Evolutionary conservation across 345 rosid genomes (phyloP), one percentile per base, ranked within the genome.

Genomic region (Tarenaya hassleriana): DNA sequence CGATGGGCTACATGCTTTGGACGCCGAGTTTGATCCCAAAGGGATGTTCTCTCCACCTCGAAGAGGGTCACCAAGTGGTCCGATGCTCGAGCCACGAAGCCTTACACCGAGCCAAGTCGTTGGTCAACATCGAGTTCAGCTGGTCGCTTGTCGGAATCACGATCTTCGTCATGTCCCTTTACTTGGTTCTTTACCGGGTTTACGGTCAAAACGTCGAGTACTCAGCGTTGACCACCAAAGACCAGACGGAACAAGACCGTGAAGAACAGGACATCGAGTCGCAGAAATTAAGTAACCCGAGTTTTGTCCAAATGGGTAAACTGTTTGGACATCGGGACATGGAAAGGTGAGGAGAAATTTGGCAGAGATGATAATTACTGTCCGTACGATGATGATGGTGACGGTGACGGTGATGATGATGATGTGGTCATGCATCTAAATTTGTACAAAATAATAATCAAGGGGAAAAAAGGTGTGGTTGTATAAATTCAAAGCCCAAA

Each of bases 1-100:
- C 74, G 47, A 86, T 80, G 88, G 94, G 95, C 2, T 77, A 66
- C 64, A 69, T 67, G 76, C 73, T 86, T 1, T 90, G 95, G 94
- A 90, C 85, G 7, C 91, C 95, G 6, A 37, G 56, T 19, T 60
- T 82, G 15, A 63, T 78, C 8, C 70, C 97, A 0, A 83, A 75
- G 60, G 91, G 74, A 7, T 86, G 95, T 56, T 80, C 62, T 63
- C 61, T 90, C 48, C 68, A 77, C 62, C 0, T 3, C 7, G 91
- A 90, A 67, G 91, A 79, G 21, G 91, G 82, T 31, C 88, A 82
- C 66, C 18, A 70, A 16, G 83, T 83, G 62, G 82, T 81, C 15
- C 63, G 83, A 35, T 90, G 97, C 64, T 66, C 72, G 16, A 64
- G 54, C 15, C 66, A 60, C 3, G 77, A 70, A 20, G 77, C 77